Conservation (phyloP, 768 basidiomycete species). For the Coprinopsis cinerea region DNA sequence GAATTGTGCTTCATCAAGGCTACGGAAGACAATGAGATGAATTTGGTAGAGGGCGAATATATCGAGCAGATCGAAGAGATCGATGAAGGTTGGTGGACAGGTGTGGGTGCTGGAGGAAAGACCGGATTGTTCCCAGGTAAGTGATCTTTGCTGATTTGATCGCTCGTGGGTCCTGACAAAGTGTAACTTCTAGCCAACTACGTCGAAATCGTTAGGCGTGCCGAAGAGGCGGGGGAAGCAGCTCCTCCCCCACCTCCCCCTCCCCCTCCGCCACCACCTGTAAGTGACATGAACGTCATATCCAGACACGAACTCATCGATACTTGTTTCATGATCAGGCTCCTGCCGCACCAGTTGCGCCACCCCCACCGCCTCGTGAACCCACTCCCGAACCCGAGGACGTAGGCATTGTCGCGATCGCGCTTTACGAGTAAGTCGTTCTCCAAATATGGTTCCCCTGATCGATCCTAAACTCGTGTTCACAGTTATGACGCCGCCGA, state of each 20-base stretch:
- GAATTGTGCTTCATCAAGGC: constrained; percentile 38
- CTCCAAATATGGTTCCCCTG: not conserved
- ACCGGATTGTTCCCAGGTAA: constrained; percentile 81
- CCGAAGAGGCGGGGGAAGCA: constrained; percentile 33
- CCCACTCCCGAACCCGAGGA: constrained; percentile 46
- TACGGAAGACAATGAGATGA: constrained; percentile 83
- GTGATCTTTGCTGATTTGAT: constrained; percentile 16
- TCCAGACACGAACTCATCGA: not conserved
- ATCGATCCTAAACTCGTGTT: constrained; percentile 1
- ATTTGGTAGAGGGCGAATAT: constrained; percentile 71
- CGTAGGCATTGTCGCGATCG: constrained; percentile 57
- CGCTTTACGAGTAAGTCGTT: constrained; percentile 60
- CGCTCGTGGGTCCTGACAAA: not conserved
- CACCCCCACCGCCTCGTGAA: constrained; percentile 45
- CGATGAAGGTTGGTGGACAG: constrained; percentile 92
- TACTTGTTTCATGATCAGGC: constrained; percentile 29
- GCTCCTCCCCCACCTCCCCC: constrained; percentile 47
- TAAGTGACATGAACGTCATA: not conserved
- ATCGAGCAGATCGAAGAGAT: constrained; percentile 80
- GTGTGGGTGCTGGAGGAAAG: constrained; percentile 64
- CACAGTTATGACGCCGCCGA: constrained; percentile 82
- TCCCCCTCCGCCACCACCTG: constrained; percentile 37
- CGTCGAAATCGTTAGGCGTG: constrained; percentile 64
- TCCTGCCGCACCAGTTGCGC: constrained; percentile 37
- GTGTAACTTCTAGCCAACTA: constrained; percentile 60